Percentiles rank a stretch among this genome's conserved stretches.
Conservation (phyloP, 371 early-diverging fungal genomes). For the Mucor irregularis region DNA sequence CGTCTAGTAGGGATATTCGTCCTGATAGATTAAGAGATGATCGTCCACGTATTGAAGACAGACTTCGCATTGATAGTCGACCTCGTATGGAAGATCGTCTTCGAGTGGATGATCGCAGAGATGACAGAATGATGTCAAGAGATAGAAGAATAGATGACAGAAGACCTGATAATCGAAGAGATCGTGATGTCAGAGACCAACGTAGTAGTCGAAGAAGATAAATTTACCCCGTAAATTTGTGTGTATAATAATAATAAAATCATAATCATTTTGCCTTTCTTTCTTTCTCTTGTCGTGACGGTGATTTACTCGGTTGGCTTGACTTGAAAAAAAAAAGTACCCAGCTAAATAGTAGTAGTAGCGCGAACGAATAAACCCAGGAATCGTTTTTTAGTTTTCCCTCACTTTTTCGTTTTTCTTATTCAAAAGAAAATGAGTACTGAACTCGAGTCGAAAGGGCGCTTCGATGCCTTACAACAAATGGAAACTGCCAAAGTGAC, state of each 20-base stretch:
- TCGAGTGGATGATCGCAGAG: background rate
- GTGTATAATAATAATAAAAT: background rate
- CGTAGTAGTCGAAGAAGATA: conserved; percentile 20
- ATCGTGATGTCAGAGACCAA: conserved; percentile 24
- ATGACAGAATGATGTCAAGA: conserved; percentile 24
- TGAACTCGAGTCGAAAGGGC: conserved; percentile 3
- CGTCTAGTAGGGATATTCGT: background rate
- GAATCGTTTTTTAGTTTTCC: background rate
- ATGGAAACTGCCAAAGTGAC: conserved; percentile 16
- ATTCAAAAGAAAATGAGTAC: conserved; percentile 3
- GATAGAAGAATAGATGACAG: conserved; percentile 24
- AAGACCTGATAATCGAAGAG: conserved; percentile 16
- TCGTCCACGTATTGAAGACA: background rate
- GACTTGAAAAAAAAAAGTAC: no score
- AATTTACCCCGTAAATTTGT: background rate
- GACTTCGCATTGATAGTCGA: no score
- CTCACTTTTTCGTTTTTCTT: background rate
- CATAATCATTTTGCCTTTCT: background rate
- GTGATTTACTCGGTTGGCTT: no score
- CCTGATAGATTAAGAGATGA: conserved; percentile 5
- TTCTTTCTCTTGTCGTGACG: background rate
- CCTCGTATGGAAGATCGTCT: conserved; percentile 3
- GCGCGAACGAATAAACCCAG: no score
- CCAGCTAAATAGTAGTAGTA: no score
- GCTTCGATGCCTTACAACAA: conserved; percentile 6